Evolutionary conservation across 108 stramenopile species (phyloP), one percentile per base, ranked within the genome.

Genomic region (Stephanodiscus minutulus): DNA sequence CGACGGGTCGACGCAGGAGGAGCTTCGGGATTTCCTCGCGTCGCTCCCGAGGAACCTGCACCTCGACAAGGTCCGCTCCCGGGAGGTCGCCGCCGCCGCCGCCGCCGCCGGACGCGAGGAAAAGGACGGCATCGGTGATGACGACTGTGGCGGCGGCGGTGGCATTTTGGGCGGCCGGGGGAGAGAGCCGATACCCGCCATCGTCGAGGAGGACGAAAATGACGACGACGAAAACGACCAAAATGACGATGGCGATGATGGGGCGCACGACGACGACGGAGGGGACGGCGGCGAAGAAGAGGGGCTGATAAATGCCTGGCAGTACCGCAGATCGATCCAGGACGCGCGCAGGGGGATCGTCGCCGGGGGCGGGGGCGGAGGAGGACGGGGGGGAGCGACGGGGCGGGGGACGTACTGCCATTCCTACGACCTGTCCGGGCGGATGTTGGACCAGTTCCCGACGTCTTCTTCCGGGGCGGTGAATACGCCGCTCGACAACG

Each of bases 231-330:
- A 77, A 24, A 72, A 81, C 29, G 46, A 55, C 36, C 44, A 70
- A 29, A 43, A 35, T 33, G 60, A 64, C 35, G 46, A 44, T 17
- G n/a, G 25, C 46, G 36, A 70, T 21, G 48, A 50, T 20, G 27
- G 17, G 37, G 24, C 21, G 64, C 24, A 58, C 11, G 17, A 41
- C 17, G 28, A 47, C 17, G 20, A 74, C 65, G 18, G n/a, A n/a
- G n/a, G n/a, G n/a, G n/a, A n/a, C n/a, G n/a, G n/a, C n/a, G n/a
- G n/a, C n/a, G 77, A 70, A 12, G 89, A 94, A 18, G 90, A 87
- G 36, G 89, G 89, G 21, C 71, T 94, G 2, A 54, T 83, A 10
- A 88, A 88, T 70, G 93, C 93, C 36, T 94, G 93, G 93, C 93
- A 94, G 63, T 94, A 94, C 63, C 85, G 86, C 59, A 82, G 79